A percentile compares a stretch with the other conserved stretches of the same genome.
phyloP scores from a whole-genome alignment of 208 protist genomes.

The Naegleria gruberi region DNA sequence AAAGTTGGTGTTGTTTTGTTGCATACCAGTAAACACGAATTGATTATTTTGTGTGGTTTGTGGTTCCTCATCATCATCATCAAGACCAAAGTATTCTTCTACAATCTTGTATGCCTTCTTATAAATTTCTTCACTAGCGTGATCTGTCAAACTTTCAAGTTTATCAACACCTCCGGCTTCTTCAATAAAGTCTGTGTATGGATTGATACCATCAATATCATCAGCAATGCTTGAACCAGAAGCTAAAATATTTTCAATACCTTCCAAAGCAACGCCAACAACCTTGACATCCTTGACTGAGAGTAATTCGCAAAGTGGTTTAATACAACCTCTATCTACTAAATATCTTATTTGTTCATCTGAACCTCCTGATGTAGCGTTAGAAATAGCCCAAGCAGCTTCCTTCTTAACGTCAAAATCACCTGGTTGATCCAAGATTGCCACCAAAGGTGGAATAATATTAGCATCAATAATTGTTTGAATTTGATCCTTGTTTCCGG shows the following conservation, averaged over 20 bases:
- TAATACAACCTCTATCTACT: conserved; percentile 71
- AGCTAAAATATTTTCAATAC: conserved; percentile 87
- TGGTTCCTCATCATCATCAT: neutral
- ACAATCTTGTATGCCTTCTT: conserved; percentile 79
- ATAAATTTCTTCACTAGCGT: conserved; percentile 88
- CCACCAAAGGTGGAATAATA: conserved; percentile 77
- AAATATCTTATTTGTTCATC: conserved; percentile 72
- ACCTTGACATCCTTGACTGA: conserved; percentile 72
- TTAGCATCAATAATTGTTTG: conserved; percentile 66
- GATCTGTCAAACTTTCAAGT: conserved; percentile 84
- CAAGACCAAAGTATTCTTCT: conserved; percentile 66
- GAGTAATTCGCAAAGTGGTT: conserved; percentile 83
- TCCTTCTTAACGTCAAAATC: conserved; percentile 95
- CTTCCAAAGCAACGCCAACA: conserved; percentile 85
- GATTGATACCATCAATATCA: conserved; percentile 35
- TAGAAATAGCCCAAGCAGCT: conserved; percentile 93
- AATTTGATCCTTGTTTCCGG: conserved; percentile 85
- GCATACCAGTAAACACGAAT: neutral
- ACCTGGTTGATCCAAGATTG: conserved; percentile 57
- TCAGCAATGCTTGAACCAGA: neutral
- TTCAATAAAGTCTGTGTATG: conserved; percentile 65
- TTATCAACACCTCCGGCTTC: conserved; percentile 81
- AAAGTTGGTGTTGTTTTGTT: too few relatives aligned
- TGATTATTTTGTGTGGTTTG: neutral
- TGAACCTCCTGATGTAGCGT: conserved; percentile 81